Evolutionary conservation across 129 eudicot species (phyloP), one percentile per base, ranked within the genome.

Genomic region (Flaveria bidentis): DNA sequence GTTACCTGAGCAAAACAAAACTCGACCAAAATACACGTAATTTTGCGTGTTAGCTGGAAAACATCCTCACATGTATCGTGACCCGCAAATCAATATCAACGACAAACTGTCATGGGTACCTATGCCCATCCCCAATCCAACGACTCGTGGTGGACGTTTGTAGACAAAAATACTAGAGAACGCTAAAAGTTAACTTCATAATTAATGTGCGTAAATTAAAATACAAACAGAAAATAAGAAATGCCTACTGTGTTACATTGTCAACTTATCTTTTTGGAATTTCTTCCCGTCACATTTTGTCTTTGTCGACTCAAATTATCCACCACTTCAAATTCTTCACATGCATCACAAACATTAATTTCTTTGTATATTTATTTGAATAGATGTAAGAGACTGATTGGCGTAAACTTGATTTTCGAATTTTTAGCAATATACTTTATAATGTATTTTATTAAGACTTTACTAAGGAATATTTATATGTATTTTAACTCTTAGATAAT

Each of bases 61-160:
- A 80, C 83, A 73, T 56, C 18, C 0, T 80, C 84, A 80, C 84
- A 30, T 80, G 80, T 46, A 56, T 45, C 33, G 9, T 74, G 84
- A 80, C 84, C 83, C 75, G 67, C 69, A 80, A 80, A 80, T 80
- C 80, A 46, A 67, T 74, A 67, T 80, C 80, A 80, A 13, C 58
- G 50, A 80, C 74, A 57, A 65, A 57, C 63, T 20, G 63, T 51
- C 51, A 7, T 17, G 61, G 69, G 83, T 69, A 78, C 72, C 75
- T 23, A 55, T 68, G 23, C 39, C 26, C 28, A 75, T 42, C 47
- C 64, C 74, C 57, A 25, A 65, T 80, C 25, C 50, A 33, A 74
- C 53, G 69, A 67, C 10, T 80, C 69, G 84, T 80, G 84, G 80
- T 65, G 73, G 62, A 65, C 51, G 69, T 80, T 80, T 44, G 76